These are phyloP conservation scores for Zygnema circumcarinatum DNA, from an alignment of 139 green algal species.

Conservation along the genomic window DNA sequence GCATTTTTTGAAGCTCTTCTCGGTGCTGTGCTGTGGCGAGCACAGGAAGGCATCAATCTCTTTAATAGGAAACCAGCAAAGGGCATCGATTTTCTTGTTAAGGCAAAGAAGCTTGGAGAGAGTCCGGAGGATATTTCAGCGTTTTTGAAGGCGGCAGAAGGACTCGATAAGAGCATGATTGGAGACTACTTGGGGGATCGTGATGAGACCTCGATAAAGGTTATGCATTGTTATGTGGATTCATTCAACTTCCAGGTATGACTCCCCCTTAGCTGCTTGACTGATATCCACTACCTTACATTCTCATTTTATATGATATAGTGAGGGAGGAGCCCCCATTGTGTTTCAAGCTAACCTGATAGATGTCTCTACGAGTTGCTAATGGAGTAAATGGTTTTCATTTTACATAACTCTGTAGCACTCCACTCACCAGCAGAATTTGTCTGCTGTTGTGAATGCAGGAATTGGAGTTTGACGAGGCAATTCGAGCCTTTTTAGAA, in stretches of 20 bases:
- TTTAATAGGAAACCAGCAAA: slow-evolving; percentile 99
- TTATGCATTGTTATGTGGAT: slow-evolving; percentile 98
- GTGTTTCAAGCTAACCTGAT: no score
- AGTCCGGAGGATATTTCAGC: slow-evolving; percentile 73
- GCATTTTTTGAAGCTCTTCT: no score
- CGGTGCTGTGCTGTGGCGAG: no score
- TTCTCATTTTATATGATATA: no score
- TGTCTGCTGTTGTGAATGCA: no score
- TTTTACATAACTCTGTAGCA: no score
- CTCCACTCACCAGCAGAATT: no score
- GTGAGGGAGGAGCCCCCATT: no score
- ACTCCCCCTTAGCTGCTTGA: no score
- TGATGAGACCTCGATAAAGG: slow-evolving; percentile 87
- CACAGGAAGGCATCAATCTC: slow-evolving; percentile 85
- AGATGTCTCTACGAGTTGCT: no score
- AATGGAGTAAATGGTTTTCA: no score
- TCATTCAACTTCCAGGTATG: slow-evolving; percentile 81
- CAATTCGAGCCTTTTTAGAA: slow-evolving; percentile 77
- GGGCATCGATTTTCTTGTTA: slow-evolving; percentile 82
- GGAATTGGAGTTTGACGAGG: slow-evolving; percentile 85
- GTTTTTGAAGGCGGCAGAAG: slow-evolving; percentile 72
- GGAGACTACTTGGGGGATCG: slow-evolving; percentile 96
- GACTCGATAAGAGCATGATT: slow-evolving; percentile 92
- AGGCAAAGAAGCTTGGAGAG: slow-evolving; percentile 80
- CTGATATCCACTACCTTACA: no score